Evolutionary conservation across 208 protist genomes (phyloP), one percentile per base, ranked within the genome.

Genomic region (Acanthamoeba castellanii): DNA sequence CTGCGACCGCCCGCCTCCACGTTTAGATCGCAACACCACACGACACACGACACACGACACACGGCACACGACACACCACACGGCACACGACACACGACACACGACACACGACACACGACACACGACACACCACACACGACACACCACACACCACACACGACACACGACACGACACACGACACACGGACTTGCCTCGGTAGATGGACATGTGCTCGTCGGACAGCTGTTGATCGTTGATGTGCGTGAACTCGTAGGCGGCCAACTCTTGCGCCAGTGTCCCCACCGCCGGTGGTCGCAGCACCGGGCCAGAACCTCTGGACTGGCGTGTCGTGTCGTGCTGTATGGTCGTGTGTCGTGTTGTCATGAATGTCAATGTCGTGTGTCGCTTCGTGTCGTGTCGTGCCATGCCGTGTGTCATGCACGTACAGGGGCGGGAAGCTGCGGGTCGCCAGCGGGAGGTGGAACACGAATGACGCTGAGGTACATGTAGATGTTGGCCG

Each of bases 401-500:
- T 42, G 7, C 1, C 4, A 0, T 4, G 45, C 4, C 45, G 7
- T 47, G 45, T 47, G 45, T 3, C 45, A 47, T 47, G 37, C 45
- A 47, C 45, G 45, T 47, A 47, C 45, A 47, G 45, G 5, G 45
- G 45, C 45, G 45, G 45, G 45, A 47, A 47, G 45, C 37, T 42
- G n/a, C 37, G 3, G 37, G 37, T 55, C 50, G 50, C 13, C 50
- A 55, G 14, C 50, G 50, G 14, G 50, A 55, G 50, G 50, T 55
- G 3, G 50, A 11, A 0, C 30, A 9, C 18, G 74, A 37, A 47
- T 27, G 13, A 47, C 30, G n/a, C 74, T 20, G 34, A n/a, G 20
- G 74, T 82, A 82, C 74, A 82, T 82, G 37, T 30, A 82, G n/a
- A 82, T 22, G 37, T 82, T 82, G 42, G 25, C 74, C 11, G 9